These are phyloP conservation scores for Nakazawaea ishiwadae DNA, from an alignment of 805 yeast species.

Conservation along the genomic window DNA sequence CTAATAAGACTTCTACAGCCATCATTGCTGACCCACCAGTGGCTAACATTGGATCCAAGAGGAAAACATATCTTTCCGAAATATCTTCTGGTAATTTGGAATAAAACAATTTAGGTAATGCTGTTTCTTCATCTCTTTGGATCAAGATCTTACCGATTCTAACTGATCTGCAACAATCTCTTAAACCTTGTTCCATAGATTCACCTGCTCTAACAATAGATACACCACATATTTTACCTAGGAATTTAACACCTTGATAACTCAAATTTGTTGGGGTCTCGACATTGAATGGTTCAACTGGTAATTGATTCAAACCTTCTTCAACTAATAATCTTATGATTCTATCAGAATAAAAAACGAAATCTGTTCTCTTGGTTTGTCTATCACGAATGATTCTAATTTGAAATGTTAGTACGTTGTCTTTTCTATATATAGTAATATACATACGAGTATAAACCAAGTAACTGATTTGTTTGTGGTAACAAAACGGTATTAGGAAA, in stretches of 20 bases:
- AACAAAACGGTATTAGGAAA: slow-evolving; percentile 57
- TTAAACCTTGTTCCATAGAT: slow-evolving; percentile 96
- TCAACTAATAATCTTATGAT: slow-evolving; percentile 91
- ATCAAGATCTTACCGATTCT: slow-evolving; percentile 94
- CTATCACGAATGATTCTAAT: slow-evolving; percentile 73
- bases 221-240: slow-evolving; percentile 96
- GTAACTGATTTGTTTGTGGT: slow-evolving; percentile 86
- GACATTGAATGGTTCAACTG: slow-evolving; percentile 67
- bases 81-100: slow-evolving; percentile 95
- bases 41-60: slow-evolving; percentile 96
- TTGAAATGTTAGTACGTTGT: neutral
- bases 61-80: slow-evolving; percentile 78
- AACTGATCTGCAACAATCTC: slow-evolving; percentile 96
- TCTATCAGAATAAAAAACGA: slow-evolving; percentile 92
- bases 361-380: slow-evolving; percentile 80
- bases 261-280: slow-evolving; percentile 72
- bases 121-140: slow-evolving; percentile 98
- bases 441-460: slow-evolving; percentile 69
- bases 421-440: too few species aligned
- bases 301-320: slow-evolving; percentile 91
- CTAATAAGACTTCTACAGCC: slow-evolving; percentile 89
- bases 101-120: slow-evolving; percentile 84
- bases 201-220: slow-evolving; percentile 98
- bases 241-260: slow-evolving; percentile 73
- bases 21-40: slow-evolving; percentile 98